Conservation (phyloP, 202 grass and related monocot species). For the Dendrocalamus latiflorus region DNA sequence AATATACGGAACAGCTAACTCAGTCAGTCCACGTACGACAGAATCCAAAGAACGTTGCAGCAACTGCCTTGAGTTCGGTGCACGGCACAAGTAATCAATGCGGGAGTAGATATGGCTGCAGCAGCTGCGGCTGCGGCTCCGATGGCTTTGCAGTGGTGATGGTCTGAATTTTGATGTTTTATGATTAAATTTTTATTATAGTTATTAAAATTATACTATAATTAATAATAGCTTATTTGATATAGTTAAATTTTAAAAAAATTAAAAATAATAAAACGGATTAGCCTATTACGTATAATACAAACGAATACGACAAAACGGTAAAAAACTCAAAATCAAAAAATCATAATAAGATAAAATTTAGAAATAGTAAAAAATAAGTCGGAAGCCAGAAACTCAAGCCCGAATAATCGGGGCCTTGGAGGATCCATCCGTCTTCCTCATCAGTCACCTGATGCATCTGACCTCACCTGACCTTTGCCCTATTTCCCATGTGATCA, state of each 20-base stretch:
- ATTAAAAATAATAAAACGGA: too few species aligned
- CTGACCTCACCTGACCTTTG: background rate
- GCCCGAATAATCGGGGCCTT: background rate
- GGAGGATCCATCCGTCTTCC: background rate
- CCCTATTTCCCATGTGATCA: background rate
- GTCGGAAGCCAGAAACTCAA: too few species aligned
- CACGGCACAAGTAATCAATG: background rate
- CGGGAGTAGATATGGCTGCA: background rate
- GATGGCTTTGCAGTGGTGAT: background rate
- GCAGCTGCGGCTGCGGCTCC: background rate
- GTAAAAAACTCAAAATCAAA: too few species aligned
- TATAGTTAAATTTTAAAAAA: too few species aligned
- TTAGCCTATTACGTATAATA: too few species aligned
- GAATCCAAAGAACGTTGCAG: background rate
- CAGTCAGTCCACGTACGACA: background rate
- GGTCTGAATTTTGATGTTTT: too few species aligned
- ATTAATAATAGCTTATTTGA: background rate
- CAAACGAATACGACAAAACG: too few species aligned
- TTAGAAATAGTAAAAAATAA: too few species aligned
- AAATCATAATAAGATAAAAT: too few species aligned
- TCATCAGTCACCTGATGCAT: background rate
- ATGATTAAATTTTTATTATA: too few species aligned
- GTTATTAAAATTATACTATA: too few species aligned
- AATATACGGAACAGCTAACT: background rate
- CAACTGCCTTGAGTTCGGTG: background rate